These are phyloP conservation scores for Bipolaris cookei DNA, from an alignment of 2,329 filamentous ascomycete genomes.

Conservation along the genomic window DNA sequence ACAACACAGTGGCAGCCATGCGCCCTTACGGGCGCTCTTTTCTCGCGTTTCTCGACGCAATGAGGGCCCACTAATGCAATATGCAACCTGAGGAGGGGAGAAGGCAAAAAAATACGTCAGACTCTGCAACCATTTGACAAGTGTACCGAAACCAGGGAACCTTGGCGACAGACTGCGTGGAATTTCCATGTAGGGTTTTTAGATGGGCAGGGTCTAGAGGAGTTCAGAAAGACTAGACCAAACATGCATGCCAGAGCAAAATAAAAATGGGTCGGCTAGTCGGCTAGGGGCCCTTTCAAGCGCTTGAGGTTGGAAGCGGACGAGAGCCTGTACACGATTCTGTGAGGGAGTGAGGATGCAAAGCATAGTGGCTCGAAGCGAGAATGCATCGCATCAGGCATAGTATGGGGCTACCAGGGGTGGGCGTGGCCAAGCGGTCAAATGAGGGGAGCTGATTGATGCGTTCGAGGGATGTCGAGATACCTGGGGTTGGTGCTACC, in stretches of 20 bases:
- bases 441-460: slow-evolving; percentile 43
- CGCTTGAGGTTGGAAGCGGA: slow-evolving; percentile 49
- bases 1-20: slow-evolving; percentile 41
- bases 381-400: slow-evolving; percentile 42
- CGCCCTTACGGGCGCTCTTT: slow-evolving; percentile 22
- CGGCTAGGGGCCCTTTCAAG: slow-evolving; percentile 30
- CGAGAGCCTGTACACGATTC: slow-evolving; percentile 44
- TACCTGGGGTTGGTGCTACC: slow-evolving; percentile 48
- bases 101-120: slow-evolving; percentile 41
- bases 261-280: slow-evolving; percentile 37
- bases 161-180: slow-evolving; percentile 41
- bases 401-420: slow-evolving; percentile 37
- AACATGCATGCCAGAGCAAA: slow-evolving; percentile 18
- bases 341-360: slow-evolving; percentile 41
- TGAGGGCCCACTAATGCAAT: slow-evolving; percentile 42
- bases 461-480: slow-evolving; percentile 43
- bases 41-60: slow-evolving; percentile 37
- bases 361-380: slow-evolving; percentile 44
- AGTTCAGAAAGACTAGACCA: slow-evolving; percentile 34
- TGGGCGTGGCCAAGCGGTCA: slow-evolving; percentile 29
- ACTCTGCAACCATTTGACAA: slow-evolving; percentile 39
- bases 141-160: slow-evolving; percentile 34
- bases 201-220: slow-evolving; percentile 26
- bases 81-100: slow-evolving; percentile 39
- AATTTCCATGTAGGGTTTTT: slow-evolving; percentile 20